Evolutionary conservation across 495 filamentous ascomycete species (phyloP), one percentile per base, ranked within the genome.

Genomic region (Penicillium roqueforti): DNA sequence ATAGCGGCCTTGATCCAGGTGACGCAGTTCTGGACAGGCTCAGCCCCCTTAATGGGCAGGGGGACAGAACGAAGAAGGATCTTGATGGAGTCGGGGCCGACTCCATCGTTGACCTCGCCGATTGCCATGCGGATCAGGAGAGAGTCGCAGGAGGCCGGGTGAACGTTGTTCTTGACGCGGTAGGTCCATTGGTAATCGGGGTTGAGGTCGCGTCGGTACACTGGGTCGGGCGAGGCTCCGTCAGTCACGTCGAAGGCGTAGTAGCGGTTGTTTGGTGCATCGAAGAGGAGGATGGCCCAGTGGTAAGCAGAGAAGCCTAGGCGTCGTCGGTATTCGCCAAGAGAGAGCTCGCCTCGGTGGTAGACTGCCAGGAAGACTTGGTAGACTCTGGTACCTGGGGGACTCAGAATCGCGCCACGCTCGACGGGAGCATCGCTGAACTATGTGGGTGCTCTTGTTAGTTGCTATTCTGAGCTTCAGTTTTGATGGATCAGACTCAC

Each of bases 281-380:
- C 55, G 31, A 40, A 38, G 41, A 63, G 29, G 20, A 63, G 54
- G 29, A 63, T 47, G 1, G 25, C 48, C 58, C 58, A 63, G 44
- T 63, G 61, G 57, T 57, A 63, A 8, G 61, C 61, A 7, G 57
- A 23, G 28, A 42, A 45, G 16, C 32, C 23, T 1, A 63, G 57
- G 11, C 43, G 42, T 1, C 18, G 37, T 18, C 57, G 39, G 39
- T 53, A 43, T 10, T 63, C 47, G 34, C 51, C 51, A 9, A 58
- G 54, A n/a, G 61, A 63, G 23, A 53, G 34, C 23, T 57, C 55
- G n/a, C 52, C 44, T 26, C 57, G 61, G 16, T 56, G 42, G 51
- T 63, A 51, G 6, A 63, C 19, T 22, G 54, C 44, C 20, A 63
- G 29, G 25, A 36, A 57, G 13, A 63, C 16, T 5, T 47, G 47